A percentile compares a stretch with the other conserved stretches of the same genome.
phyloP scores from a whole-genome alignment of 116 monocot species.

The Iris pallida region DNA sequence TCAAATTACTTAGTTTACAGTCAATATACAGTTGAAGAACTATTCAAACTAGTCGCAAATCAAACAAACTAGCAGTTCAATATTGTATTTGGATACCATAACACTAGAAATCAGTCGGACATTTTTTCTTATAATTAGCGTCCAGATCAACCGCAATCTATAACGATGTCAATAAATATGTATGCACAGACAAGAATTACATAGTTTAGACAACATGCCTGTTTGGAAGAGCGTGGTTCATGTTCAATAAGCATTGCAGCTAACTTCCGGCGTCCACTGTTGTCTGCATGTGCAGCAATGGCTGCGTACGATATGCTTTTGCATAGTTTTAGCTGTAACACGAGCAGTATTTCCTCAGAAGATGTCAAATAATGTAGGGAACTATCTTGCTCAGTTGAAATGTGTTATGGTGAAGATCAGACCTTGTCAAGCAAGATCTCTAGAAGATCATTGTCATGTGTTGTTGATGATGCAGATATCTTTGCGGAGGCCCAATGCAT shows the following conservation, averaged over 20 bases:
- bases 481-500: conserved; percentile 99
- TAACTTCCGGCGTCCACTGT: conserved; percentile 68
- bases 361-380: neutral
- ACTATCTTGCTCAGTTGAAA: neutral
- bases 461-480: conserved; percentile 65
- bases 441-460: conserved; percentile 68
- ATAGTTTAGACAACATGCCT: conserved; percentile 34
- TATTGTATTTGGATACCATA: no score
- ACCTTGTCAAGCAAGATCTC: conserved; percentile 92
- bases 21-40: no score
- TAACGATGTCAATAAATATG: neutral
- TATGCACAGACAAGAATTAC: conserved; percentile 1
- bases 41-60: no score
- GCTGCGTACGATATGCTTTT: conserved; percentile 93
- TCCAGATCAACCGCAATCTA: no score
- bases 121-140: no score
- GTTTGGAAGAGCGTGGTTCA: conserved; percentile 81
- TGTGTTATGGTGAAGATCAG: conserved; percentile 6
- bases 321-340: conserved; percentile 83
- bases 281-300: conserved; percentile 96
- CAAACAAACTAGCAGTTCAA: no score
- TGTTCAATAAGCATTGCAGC: conserved; percentile 92
- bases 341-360: conserved; percentile 15
- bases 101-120: no score
- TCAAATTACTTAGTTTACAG: no score